Evolutionary conservation across 345 rosid species (phyloP), one percentile per base, ranked within the genome.

Genomic region (Physaria fendleri): DNA sequence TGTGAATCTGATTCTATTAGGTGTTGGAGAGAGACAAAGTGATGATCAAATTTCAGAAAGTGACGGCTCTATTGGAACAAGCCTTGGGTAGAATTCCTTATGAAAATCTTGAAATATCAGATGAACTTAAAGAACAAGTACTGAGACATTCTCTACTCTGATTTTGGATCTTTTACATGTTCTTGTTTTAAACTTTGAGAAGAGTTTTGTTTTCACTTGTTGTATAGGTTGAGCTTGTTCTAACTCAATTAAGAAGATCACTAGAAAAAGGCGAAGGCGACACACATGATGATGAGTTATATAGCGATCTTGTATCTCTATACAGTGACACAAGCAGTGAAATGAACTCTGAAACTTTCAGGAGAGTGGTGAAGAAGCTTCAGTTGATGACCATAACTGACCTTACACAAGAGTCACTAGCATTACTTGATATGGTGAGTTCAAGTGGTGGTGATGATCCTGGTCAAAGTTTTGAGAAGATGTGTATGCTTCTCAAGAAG

Each of bases 41-140:
- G 46, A 81, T 88, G 83, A 34, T 66, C 43, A 80, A 73, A 17
- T 88, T 77, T 61, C 78, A 79, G 68, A 87, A 82, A 63, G 85
- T 88, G 72, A 85, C 93, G 2, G 65, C 77, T n/a, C 78, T 59
- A 49, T 50, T 88, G 71, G 96, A 85, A 68, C 85, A 82, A 77
- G 83, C 93, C 32, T 74, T 85, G 42, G 74, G 82, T 74, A 71
- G 63, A 54, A 78, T 88, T 59, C 72, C 98, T 54, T 77, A 58
- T 52, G 78, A 81, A 44, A 72, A 66, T 58, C 93, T 88, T 27
- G 98, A 85, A 48, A 82, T 92, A 47, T 89, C 95, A 20, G 93
- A 85, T 76, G 98, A 92, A 76, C 95, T 88, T 59, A 82, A 82
- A 65, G 98, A 92, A 64, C 98, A 88, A 90, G 98, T 92, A 75